Percentiles rank a stretch among this genome's conserved stretches.
Evolutionary conservation across 2,329 filamentous ascomycete species (phyloP).

Genomic region (Hypoxylon sp.): DNA sequence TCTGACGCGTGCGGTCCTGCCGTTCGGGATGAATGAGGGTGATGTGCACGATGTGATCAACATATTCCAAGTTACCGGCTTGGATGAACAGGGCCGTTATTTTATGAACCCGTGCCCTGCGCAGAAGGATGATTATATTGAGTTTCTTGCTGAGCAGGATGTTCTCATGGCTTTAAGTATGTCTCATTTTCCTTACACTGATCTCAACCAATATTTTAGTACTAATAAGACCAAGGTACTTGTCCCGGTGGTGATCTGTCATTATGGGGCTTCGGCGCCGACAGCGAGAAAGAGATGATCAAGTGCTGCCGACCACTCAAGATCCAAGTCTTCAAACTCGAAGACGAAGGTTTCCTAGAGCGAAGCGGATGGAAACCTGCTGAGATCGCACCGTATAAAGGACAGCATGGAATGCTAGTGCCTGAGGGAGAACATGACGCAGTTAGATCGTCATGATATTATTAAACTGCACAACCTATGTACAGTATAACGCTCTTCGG

Average conservation of each 20-base stretch:
- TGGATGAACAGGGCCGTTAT: conserved; percentile 76
- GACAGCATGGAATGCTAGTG: conserved; percentile 69
- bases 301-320: conserved; percentile 77
- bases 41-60: conserved; percentile 89
- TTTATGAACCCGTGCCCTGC: conserved; percentile 76
- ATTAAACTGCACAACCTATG: too few relatives aligned
- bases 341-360: conserved; percentile 60
- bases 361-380: conserved; percentile 69
- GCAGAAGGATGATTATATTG: conserved; percentile 66
- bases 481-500: too few relatives aligned
- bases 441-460: conserved; percentile 8
- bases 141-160: conserved; percentile 84
- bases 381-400: conserved; percentile 67
- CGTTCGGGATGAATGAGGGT: conserved; percentile 72
- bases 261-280: conserved; percentile 79
- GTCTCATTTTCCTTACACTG: conserved; percentile 31
- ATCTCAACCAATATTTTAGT: background rate
- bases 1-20: conserved; percentile 74
- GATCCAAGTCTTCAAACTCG: conserved; percentile 75
- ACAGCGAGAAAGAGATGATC: conserved; percentile 72
- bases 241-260: conserved; percentile 85
- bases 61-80: conserved; percentile 83
- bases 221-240: conserved; percentile 53
- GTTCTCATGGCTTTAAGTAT: conserved; percentile 67
- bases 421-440: conserved; percentile 42